Percentiles rank a stretch among this genome's conserved stretches.
phyloP scores from a whole-genome alignment of 176 grass and related monocot genomes.

The Musa acuminata region DNA sequence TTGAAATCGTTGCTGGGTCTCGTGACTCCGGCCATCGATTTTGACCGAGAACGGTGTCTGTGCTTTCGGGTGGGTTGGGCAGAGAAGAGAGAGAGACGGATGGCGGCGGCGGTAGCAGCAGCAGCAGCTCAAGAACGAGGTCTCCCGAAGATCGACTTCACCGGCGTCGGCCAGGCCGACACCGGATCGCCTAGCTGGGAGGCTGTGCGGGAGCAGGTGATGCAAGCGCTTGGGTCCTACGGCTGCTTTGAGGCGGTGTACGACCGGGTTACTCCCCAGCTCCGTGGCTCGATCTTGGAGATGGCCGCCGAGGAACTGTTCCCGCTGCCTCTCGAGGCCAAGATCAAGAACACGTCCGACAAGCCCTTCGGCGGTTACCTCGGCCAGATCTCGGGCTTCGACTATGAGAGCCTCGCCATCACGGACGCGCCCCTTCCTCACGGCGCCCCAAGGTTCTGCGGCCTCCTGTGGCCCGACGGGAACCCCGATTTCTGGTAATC shows the following conservation, averaged over 20 bases:
- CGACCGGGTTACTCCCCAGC: background rate
- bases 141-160: conserved; percentile 10
- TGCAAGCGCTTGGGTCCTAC: background rate
- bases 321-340: conserved; percentile 8
- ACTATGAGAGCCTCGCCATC: conserved; percentile 15
- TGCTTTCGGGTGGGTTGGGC: background rate
- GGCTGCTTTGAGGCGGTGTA: conserved; percentile 18
- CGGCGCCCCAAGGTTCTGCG: background rate
- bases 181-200: background rate
- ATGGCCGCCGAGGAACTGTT: background rate
- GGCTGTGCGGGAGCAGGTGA: background rate
- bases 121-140: background rate
- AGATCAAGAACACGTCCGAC: background rate
- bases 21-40: no score
- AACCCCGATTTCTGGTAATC: background rate
- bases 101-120: background rate
- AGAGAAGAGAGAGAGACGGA: background rate
- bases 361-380: conserved; percentile 5
- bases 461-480: background rate
- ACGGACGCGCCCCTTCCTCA: background rate
- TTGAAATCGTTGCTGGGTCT: no score
- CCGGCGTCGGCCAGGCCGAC: background rate
- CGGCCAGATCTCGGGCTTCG: conserved; percentile 5
- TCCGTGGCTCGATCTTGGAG: conserved; percentile 1
- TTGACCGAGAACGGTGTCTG: no score